Evolutionary conservation across 2,329 filamentous ascomycete species (phyloP).

Genomic region (Penicillium sp.): DNA sequence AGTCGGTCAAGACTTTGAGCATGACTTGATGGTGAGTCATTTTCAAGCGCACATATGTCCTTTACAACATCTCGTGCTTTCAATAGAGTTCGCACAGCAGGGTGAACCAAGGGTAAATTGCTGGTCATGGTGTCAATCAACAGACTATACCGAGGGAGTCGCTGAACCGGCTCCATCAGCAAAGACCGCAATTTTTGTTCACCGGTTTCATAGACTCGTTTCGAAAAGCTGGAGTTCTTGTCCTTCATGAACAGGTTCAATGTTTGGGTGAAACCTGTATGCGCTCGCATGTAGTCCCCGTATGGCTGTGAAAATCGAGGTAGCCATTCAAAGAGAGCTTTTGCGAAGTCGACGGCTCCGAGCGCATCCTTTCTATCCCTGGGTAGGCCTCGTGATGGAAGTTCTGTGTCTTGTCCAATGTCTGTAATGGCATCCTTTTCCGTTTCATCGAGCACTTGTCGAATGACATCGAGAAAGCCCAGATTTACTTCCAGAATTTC

Average conservation of each 20-base stretch:
- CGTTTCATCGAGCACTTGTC: constrained; percentile 75
- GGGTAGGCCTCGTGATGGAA: constrained; percentile 50
- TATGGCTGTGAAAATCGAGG: constrained; percentile 90
- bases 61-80: constrained; percentile 92
- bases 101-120: constrained; percentile 81
- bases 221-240: constrained; percentile 78
- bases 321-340: constrained; percentile 85
- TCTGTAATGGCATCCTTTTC: constrained; percentile 78
- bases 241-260: constrained; percentile 76
- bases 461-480: constrained; percentile 75
- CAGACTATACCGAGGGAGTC: constrained; percentile 89
- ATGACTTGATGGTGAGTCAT: constrained; percentile 65
- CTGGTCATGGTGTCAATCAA: constrained; percentile 94
- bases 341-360: constrained; percentile 76
- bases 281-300: constrained; percentile 87
- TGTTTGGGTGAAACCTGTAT: constrained; percentile 80
- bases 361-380: constrained; percentile 66
- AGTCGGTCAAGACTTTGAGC: constrained; percentile 73
- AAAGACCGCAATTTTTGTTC: constrained; percentile 89
- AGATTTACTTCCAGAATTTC: constrained; percentile 80
- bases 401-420: constrained; percentile 62
- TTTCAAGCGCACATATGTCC: constrained; percentile 92
- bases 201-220: constrained; percentile 76
- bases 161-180: constrained; percentile 93
- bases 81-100: constrained; percentile 78